phyloP scores from a whole-genome alignment of 352 stramenopile genomes.

The Globisporangium nagaii region DNA sequence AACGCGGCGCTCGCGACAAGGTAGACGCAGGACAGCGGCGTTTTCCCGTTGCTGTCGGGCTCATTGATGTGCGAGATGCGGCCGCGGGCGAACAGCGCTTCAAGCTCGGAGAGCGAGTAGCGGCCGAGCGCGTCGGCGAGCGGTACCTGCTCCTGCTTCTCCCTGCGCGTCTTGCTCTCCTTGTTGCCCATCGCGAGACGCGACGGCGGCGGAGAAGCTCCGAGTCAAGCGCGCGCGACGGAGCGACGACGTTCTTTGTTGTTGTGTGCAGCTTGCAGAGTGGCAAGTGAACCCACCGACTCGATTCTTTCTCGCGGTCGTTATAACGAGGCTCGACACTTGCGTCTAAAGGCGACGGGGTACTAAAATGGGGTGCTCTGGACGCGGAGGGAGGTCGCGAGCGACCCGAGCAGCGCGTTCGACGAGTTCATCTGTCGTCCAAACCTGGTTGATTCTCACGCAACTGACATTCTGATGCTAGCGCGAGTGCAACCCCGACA shows the following conservation, averaged over 20 bases:
- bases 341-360: slow-evolving; percentile 64
- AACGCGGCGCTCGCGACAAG: not conserved
- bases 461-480: no score
- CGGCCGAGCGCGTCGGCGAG: not conserved
- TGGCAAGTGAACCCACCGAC: no score
- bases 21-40: not conserved
- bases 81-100: not conserved
- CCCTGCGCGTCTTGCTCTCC: not conserved
- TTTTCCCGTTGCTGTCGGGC: not conserved
- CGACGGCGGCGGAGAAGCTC: not conserved
- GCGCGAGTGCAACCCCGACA: no score
- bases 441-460: no score
- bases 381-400: slow-evolving; percentile 21
- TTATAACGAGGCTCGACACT: no score
- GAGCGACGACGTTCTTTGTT: slow-evolving; percentile 73
- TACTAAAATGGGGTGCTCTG: no score
- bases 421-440: slow-evolving; percentile 49
- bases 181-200: not conserved
- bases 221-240: not conserved
- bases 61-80: not conserved
- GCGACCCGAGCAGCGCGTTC: slow-evolving; percentile 25
- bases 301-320: no score
- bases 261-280: no score
- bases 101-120: not conserved
- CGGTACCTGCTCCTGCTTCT: not conserved